Base-by-base conservation (phyloP, 345 rosid species). In the Eucalyptus erythrocorys region DNA sequence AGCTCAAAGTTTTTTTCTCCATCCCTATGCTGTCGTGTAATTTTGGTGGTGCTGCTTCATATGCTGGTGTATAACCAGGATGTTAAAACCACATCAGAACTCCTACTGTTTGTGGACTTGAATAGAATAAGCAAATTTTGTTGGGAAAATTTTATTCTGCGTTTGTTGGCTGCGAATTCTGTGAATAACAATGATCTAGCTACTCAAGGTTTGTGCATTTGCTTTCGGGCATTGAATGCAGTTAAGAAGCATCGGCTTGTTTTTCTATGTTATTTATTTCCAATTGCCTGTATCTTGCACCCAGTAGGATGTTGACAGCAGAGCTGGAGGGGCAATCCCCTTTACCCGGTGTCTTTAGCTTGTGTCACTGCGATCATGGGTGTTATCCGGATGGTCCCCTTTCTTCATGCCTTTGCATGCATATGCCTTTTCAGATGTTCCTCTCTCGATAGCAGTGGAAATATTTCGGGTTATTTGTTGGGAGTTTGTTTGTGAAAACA, bases 31-130 rank as follows among this genome's bases (percentile, higher is more conserved):
- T 50, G 85, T 85, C 57, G 80, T 86, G 64, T 86, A 76, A 64
- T 86, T 87, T 47, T 68, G 76, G 87, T n/a, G 9, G 86, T 85
- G 86, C 14, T 50, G 51, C 85, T 80, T 57, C 49, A 47, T 66
- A 48, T 86, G 91, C 93, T 90, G 93, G 93, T 88, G 89, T 89
- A 48, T 86, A 42, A 86, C 91, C 92, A 30, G 50, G 87, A 90
- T 86, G 92, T 32, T 86, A 26, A 34, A 34, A 16, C 64, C 24
- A 40, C 55, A 21, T 49, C 30, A 10, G 61, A 50, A 40, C 43
- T 86, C 45, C 43, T 86, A 11, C 59, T n/a, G n/a, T 22, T 45
- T 21, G 27, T 50, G 43, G 87, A 86, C 87, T 86, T 19, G 5
- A 12, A 3, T 55, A n/a, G 43, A 86, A 86, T 86, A 86, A 86